phyloP scores from a whole-genome alignment of 192 early-diverging fungal species.

The Coemansia sp. region DNA sequence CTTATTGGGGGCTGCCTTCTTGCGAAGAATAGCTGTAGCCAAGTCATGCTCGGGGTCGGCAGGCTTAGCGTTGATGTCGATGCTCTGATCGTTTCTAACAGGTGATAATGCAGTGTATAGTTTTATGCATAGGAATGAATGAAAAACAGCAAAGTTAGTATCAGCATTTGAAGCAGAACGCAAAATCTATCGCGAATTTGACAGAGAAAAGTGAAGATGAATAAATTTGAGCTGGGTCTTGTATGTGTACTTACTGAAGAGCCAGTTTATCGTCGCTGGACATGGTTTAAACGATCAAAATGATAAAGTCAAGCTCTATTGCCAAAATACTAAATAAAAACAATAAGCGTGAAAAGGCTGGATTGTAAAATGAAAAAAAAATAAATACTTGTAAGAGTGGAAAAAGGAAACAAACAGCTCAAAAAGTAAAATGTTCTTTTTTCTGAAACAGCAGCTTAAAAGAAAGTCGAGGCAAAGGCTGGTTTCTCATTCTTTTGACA shows the following conservation, averaged over 20 bases:
- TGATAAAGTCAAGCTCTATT: background rate
- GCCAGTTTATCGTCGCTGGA: slow-evolving; percentile 37
- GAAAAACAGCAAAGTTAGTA: background rate
- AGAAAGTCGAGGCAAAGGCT: background rate
- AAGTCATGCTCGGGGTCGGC: slow-evolving; percentile 74
- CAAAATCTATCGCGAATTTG: background rate
- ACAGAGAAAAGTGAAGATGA: background rate
- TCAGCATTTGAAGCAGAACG: background rate
- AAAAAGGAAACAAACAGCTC: background rate
- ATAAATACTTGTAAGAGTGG: background rate
- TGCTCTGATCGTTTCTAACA: slow-evolving; percentile 41
- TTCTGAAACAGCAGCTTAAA: too few relatives aligned
- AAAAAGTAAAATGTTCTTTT: background rate
- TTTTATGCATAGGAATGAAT: slow-evolving; percentile 6
- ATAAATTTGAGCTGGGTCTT: too few relatives aligned
- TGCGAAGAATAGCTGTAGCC: slow-evolving; percentile 92
- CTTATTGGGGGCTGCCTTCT: slow-evolving; percentile 97
- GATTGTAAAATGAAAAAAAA: background rate
- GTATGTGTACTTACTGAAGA: slow-evolving; percentile 34
- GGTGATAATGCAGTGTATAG: too few relatives aligned
- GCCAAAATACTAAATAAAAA: background rate
- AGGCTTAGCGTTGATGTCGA: slow-evolving; percentile 34
- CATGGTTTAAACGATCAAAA: slow-evolving; percentile 6
- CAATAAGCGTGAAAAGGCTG: background rate
- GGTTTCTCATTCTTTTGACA: background rate